phyloP scores from a whole-genome alignment of 768 basidiomycete genomes.

The Ramaria sp. region DNA sequence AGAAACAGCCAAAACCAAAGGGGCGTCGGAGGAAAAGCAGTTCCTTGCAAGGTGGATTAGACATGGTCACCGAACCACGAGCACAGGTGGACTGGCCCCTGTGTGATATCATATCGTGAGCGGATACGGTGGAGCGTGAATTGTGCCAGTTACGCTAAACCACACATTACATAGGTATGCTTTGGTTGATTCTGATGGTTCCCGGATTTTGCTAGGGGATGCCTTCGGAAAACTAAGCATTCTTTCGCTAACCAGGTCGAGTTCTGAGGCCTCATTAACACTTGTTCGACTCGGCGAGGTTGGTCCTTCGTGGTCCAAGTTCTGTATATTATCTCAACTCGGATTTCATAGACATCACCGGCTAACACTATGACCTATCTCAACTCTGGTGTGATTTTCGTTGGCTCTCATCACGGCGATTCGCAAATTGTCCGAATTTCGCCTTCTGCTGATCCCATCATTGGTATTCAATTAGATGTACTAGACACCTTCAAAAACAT shows the following conservation, averaged over 20 bases:
- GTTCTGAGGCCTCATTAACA: constrained; percentile 30
- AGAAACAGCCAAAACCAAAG: constrained; percentile 15
- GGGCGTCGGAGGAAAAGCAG: constrained; percentile 32
- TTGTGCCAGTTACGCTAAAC: neutral
- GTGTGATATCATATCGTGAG: constrained; percentile 61
- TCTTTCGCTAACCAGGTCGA: constrained; percentile 37
- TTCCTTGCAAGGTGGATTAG: constrained; percentile 39
- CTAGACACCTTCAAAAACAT: constrained; percentile 64
- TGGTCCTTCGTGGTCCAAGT: constrained; percentile 11
- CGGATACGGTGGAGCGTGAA: constrained; percentile 7
- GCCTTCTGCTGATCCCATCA: constrained; percentile 29
- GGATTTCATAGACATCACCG: constrained; percentile 46
- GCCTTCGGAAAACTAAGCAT: constrained; percentile 59
- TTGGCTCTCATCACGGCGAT: constrained; percentile 77
- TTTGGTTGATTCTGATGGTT: constrained; percentile 32
- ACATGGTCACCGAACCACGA: constrained; percentile 32
- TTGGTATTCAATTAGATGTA: constrained; percentile 43
- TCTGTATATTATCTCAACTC: neutral
- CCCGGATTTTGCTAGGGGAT: constrained; percentile 56
- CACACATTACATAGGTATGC: neutral
- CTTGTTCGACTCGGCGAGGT: constrained; percentile 69
- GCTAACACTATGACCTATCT: constrained; percentile 65
- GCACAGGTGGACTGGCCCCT: constrained; percentile 66
- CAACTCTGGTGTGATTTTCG: constrained; percentile 54
- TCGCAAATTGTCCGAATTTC: constrained; percentile 64